Conservation (phyloP, 208 protist genomes). For the Giardia duodenalis region DNA sequence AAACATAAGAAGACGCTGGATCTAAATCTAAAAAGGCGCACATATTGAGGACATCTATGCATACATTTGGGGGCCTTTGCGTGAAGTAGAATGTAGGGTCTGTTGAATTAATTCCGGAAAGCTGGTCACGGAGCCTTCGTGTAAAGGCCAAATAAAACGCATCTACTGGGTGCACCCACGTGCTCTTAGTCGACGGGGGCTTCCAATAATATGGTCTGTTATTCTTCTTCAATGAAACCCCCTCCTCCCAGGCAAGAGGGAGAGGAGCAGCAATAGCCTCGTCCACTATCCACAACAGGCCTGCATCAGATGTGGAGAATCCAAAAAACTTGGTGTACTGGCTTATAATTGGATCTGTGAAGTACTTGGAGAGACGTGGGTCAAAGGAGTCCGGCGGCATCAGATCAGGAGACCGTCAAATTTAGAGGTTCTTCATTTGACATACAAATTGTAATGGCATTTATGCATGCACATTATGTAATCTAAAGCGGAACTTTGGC, state of each 20-base stretch:
- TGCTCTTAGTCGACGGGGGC: background rate
- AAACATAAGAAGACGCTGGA: background rate
- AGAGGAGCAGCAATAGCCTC: background rate
- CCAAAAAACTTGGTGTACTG: background rate
- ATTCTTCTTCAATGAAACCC: background rate
- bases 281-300: background rate
- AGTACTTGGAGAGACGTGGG: background rate
- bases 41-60: background rate
- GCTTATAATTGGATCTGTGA: background rate
- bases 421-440: no score
- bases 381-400: background rate
- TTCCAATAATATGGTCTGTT: conserved; percentile 10
- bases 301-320: background rate
- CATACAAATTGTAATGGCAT: no score
- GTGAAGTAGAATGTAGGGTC: background rate
- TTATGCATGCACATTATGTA: no score
- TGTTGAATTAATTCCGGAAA: background rate
- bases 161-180: background rate
- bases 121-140: background rate
- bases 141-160: background rate
- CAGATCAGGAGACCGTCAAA: no score
- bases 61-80: background rate
- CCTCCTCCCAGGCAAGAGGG: background rate
- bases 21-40: conserved; percentile 1
- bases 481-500: no score